Evolutionary conservation across 805 yeast species (phyloP).

Genomic region (Pichia californica): DNA sequence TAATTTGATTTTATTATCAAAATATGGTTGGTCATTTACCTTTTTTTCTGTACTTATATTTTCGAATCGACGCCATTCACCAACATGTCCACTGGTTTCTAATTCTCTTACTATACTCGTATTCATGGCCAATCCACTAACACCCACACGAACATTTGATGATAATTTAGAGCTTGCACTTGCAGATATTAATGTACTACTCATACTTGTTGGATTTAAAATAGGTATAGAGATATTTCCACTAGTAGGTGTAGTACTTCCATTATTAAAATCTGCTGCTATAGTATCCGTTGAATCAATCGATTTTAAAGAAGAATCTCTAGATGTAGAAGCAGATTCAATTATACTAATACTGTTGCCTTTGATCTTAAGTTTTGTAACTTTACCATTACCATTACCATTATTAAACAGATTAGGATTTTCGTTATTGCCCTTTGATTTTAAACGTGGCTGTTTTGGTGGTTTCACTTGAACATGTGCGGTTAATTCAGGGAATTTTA

Average conservation of each 20-base stretch:
- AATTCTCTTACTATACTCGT: slow-evolving; percentile 21
- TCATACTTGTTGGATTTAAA: too few species aligned
- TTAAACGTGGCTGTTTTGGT: background rate
- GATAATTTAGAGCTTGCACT: slow-evolving; percentile 6
- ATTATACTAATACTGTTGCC: too few species aligned
- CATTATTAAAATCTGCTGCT: too few species aligned
- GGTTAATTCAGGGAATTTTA: slow-evolving; percentile 16
- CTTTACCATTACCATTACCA: background rate
- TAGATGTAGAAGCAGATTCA: too few species aligned
- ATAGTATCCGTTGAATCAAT: too few species aligned
- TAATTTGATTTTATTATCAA: too few species aligned
- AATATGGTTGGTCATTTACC: too few species aligned
- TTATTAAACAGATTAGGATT: background rate
- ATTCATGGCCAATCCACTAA: slow-evolving; percentile 24
- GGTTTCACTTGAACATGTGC: slow-evolving; percentile 8
- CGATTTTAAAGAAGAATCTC: too few species aligned
- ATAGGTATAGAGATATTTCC: too few species aligned
- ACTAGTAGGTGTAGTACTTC: too few species aligned
- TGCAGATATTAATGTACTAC: too few species aligned
- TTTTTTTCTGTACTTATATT: too few species aligned
- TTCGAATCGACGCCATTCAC: slow-evolving; percentile 9
- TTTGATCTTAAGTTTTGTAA: background rate
- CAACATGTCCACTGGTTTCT: slow-evolving; percentile 17
- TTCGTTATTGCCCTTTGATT: background rate
- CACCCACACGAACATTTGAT: slow-evolving; percentile 13